Percentiles rank a stretch among this genome's conserved stretches.
Evolutionary conservation across 345 rosid species (phyloP).

Genomic region (Citrus unshiu): DNA sequence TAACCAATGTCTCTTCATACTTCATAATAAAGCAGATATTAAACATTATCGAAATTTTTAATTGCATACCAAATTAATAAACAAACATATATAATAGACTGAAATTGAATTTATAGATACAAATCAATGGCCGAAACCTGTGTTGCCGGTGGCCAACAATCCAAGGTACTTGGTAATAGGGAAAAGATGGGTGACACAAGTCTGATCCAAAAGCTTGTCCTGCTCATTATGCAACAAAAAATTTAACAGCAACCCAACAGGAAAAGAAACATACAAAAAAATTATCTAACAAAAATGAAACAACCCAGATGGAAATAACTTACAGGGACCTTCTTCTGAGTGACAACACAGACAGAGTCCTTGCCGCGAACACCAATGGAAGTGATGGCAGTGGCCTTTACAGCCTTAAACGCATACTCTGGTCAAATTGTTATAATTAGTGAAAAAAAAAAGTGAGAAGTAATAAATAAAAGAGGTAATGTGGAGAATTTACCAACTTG

Average conservation of each 20-base stretch:
- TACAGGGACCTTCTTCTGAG: constrained; percentile 99
- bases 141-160: constrained; percentile 88
- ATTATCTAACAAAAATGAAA: background rate
- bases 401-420: constrained; percentile 99
- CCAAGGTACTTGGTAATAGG: constrained; percentile 89
- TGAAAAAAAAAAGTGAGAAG: background rate
- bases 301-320: constrained; percentile 21
- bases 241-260: background rate
- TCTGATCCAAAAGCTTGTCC: constrained; percentile 99
- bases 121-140: constrained; percentile 41
- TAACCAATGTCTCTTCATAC: background rate
- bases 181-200: constrained; percentile 86
- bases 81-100: background rate
- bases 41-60: background rate
- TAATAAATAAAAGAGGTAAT: background rate
- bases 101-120: background rate
- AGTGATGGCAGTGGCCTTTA: constrained; percentile 86
- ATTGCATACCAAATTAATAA: background rate
- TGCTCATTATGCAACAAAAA: constrained; percentile 39
- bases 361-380: constrained; percentile 97
- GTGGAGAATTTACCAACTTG: constrained; percentile 59
- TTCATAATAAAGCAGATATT: background rate
- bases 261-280: background rate
- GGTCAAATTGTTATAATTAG: background rate
- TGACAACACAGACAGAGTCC: constrained; percentile 92